Base-by-base conservation (phyloP, 768 basidiomycete genomes). In the Aureoboletus auriporus region DNA sequence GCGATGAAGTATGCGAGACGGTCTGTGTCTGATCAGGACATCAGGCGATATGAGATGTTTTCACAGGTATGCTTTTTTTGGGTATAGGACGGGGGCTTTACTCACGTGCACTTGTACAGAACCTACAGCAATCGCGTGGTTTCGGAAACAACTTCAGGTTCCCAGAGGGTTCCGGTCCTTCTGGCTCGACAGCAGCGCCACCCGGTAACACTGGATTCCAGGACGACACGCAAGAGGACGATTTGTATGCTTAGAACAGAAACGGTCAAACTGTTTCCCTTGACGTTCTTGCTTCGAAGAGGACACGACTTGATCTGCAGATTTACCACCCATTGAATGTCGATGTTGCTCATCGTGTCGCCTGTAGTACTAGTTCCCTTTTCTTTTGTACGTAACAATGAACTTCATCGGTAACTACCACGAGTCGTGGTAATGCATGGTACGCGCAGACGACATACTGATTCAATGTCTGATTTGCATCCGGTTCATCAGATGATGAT, bases 11-110 rank as follows among this genome's bases (percentile, higher is more conserved):
- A 81, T 61, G 94, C 96, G 53, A 87, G 96, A 67, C 87, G 96
- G 44, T 97, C 93, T 11, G 95, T 98, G 46, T 93, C 92, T 11
- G 94, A 97, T 64, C 84, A 89, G 55, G 95, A 98, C 64, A 95
- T 98, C 70, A 82, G 94, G 61, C 85, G 94, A 45, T 99, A 98
- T 70, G 95, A 98, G 80, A 93, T 96, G 86, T 98, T 98, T 69
- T 73, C 94, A 31, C 93, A 93, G 77, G 84, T 86, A 64, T 44
- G 77, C 42, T 9, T 20, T 26, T 42, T 14, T 47, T 28, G 47
- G 17, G 13, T 29, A 39, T 36, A 39, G 30, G 5, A 2, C 4
- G 6, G 6, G 10, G 30, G 20, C 20, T 2, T 44, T 10, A 23
- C 41, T 51, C n/a, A 46, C 0, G 29, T 35, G n/a, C 44, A 50